phyloP scores from a whole-genome alignment of 1,284 basidiomycete species.

The Hemileia vastatrix region DNA sequence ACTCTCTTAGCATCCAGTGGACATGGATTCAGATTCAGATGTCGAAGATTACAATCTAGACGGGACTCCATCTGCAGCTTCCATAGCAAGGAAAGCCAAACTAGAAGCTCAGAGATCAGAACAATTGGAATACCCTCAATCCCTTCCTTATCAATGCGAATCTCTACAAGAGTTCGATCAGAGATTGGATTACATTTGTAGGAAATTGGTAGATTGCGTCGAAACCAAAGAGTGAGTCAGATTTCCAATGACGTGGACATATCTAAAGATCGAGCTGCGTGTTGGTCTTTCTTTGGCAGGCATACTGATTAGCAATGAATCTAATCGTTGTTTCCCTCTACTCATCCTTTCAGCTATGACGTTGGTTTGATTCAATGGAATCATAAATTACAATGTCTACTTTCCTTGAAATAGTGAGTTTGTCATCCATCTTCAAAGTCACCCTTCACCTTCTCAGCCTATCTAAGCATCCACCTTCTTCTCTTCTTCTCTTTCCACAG shows the following conservation, averaged over 20 bases:
- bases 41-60: no score
- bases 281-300: constrained; percentile 48
- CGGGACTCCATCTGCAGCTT: no score
- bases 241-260: no score
- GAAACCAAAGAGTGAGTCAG: constrained; percentile 68
- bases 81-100: no score
- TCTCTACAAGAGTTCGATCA: constrained; percentile 66
- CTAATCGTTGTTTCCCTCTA: constrained; percentile 15
- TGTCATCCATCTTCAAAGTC: constrained; percentile 73
- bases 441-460: constrained; percentile 45
- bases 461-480: no score
- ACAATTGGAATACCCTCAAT: no score
- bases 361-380: constrained; percentile 43
- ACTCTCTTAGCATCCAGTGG: no score
- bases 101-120: no score
- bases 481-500: no score
- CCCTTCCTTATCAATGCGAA: constrained; percentile 79
- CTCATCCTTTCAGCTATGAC: constrained; percentile 24
- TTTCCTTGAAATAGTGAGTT: constrained; percentile 69
- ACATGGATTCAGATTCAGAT: no score
- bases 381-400: constrained; percentile 68
- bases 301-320: constrained; percentile 58
- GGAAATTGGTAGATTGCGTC: constrained; percentile 64
- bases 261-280: no score
- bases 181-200: constrained; percentile 65